Evolutionary conservation across 176 grass and related monocot species (phyloP), one percentile per base, ranked within the genome.

Genomic region (Ensete glaucum): DNA sequence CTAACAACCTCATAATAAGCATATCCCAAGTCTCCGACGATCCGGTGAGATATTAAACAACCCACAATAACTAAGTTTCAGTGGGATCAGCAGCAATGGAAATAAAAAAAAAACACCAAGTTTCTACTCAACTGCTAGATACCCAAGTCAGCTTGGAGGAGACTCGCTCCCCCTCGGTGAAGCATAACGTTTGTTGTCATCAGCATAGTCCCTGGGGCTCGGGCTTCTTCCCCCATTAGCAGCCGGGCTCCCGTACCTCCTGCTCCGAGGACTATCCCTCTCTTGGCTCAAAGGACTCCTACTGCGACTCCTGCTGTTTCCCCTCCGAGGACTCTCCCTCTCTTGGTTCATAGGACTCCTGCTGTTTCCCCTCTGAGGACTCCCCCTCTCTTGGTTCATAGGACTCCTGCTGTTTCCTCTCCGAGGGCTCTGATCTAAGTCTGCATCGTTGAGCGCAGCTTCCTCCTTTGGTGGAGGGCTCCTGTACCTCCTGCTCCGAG

Each of bases 161-260:
- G 87, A 89, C 13, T 77, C 80, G 54, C 89, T 89, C 64, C 86
- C 77, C 76, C 73, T 84, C 2, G 82, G 81, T 0, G 86, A 82
- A 62, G 25, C 23, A 9, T 5, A 71, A 8, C 55, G 64, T 27
- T 89, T 79, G 50, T 78, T 81, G 19, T 89, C 88, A 51, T 67
- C 66, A n/a, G 79, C 74, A 9, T 76, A 54, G 43, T 79, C 81
- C 57, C 78, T 87, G 10, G 84, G 94, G 64, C 88, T 93, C 6
- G 75, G 90, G 68, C 88, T 93, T 16, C 88, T 93, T 16, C 76
- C 73, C 11, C 94, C 86, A 11, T 98, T 98, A 20, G 82, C 78
- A 5, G 16, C 85, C 52, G 95, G 90, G 78, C 95, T 99, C 7
- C 4, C 20, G 53, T 78, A 76, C 52, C 63, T 82, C 50, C 82